Conservation (phyloP, 371 early-diverging fungal species). For the Apophysomyces trapeziformis region DNA sequence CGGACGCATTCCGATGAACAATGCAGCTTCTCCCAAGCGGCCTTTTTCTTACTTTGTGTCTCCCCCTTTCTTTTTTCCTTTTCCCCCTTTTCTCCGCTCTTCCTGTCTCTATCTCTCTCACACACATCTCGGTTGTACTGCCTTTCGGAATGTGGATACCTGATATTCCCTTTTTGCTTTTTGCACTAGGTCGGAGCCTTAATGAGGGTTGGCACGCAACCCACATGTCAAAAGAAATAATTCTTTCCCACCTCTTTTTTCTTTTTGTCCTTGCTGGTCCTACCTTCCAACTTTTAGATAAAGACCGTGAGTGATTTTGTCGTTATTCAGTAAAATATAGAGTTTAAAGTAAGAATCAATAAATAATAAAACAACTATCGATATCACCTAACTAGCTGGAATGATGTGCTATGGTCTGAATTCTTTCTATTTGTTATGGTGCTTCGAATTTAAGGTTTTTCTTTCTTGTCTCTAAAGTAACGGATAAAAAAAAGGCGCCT, state of each 20-base stretch:
- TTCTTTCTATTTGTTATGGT: conserved; percentile 2
- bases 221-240: not conserved
- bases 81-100: not conserved
- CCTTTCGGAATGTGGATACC: too few species aligned
- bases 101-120: too few species aligned
- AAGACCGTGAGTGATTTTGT: not conserved
- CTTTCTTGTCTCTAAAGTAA: not conserved
- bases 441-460: not conserved
- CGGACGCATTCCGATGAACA: not conserved
- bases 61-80: conserved; percentile 13
- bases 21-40: not conserved
- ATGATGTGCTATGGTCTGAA: not conserved
- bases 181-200: not conserved
- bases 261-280: not conserved
- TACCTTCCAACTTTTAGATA: conserved; percentile 4
- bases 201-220: not conserved
- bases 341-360: too few species aligned
- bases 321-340: too few species aligned
- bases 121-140: too few species aligned
- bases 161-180: conserved; percentile 3
- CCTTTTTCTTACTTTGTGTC: conserved; percentile 10
- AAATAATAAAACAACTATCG: too few species aligned
- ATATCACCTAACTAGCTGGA: too few species aligned
- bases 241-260: not conserved
- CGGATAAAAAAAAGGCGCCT: conserved; percentile 8